These are phyloP conservation scores for Sugiyamaella neomexicana DNA, from an alignment of 1,139 yeast genomes.

Conservation along the genomic window DNA sequence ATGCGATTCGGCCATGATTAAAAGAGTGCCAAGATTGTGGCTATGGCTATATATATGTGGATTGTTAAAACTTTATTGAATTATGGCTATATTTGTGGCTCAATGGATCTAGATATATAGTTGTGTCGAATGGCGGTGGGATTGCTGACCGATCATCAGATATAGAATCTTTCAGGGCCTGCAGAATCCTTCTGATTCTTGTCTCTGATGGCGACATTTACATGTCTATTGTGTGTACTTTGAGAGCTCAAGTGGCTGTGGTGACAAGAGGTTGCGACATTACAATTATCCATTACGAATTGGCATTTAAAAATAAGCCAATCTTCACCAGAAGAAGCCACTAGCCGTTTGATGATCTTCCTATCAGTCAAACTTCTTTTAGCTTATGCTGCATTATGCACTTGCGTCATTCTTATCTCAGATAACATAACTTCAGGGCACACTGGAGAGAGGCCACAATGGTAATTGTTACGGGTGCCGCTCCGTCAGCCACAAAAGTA, in stretches of 20 bases:
- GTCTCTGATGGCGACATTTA: conserved; percentile 5
- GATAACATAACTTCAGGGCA: conserved; percentile 1
- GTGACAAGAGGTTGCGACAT: conserved; percentile 1
- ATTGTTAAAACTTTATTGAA: not conserved
- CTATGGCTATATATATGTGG: not conserved
- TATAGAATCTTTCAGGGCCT: not conserved
- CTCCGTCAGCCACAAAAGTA: too few relatives aligned
- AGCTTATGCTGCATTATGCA: conserved; percentile 5
- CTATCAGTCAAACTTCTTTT: not conserved
- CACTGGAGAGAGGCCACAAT: too few relatives aligned
- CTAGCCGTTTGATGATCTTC: not conserved
- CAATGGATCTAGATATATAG: not conserved
- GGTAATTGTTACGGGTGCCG: too few relatives aligned
- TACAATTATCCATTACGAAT: conserved; percentile 4
- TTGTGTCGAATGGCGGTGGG: not conserved
- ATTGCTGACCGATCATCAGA: not conserved
- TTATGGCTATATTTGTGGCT: conserved; percentile 9
- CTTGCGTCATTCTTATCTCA: conserved; percentile 12
- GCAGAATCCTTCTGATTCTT: not conserved
- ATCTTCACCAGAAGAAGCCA: not conserved
- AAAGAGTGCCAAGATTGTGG: not conserved
- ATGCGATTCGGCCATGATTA: not conserved
- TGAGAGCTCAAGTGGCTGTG: not conserved
- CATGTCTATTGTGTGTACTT: not conserved
- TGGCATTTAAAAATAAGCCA: conserved; percentile 1